Evolutionary conservation across 1,139 yeast genomes (phyloP).

Genomic region (Candida freyschussii): DNA sequence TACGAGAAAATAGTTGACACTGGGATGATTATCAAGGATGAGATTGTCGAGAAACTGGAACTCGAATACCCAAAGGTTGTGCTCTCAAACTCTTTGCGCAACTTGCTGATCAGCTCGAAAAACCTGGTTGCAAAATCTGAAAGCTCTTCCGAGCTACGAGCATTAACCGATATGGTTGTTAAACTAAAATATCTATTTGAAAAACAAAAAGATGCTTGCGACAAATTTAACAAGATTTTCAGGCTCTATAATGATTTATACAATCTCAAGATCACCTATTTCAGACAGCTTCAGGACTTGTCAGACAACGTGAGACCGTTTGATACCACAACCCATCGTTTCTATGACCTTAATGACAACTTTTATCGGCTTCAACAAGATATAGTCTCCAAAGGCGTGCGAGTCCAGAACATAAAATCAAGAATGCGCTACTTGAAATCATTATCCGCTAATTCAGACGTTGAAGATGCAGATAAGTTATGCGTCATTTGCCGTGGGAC

Average conservation of each 20-base stretch:
- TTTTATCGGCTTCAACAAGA: slow-evolving; percentile 9
- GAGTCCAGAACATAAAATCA: slow-evolving; percentile 41
- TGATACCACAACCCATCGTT: slow-evolving; percentile 19
- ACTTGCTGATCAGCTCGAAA: slow-evolving; percentile 15
- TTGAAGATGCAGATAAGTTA: slow-evolving; percentile 28
- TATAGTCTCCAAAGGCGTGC: slow-evolving; percentile 17
- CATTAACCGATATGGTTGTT: slow-evolving; percentile 21
- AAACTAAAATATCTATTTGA: slow-evolving; percentile 34
- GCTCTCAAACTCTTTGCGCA: slow-evolving; percentile 11
- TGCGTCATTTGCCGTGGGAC: slow-evolving; percentile 76
- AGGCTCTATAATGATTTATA: slow-evolving; percentile 58
- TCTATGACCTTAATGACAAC: slow-evolving; percentile 1
- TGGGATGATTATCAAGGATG: slow-evolving; percentile 9
- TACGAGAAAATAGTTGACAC: slow-evolving; percentile 12
- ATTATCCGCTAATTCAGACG: slow-evolving; percentile 28
- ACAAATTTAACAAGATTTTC: slow-evolving; percentile 43
- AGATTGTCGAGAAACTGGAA: slow-evolving; percentile 28
- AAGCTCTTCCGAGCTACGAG: slow-evolving; percentile 1
- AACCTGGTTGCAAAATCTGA: slow-evolving; percentile 3
- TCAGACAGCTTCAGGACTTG: slow-evolving; percentile 74
- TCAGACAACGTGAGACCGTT: slow-evolving; percentile 51
- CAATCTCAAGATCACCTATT: slow-evolving; percentile 76
- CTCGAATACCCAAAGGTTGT: slow-evolving; percentile 18
- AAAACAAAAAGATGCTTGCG: slow-evolving; percentile 38
- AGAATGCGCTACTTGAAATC: slow-evolving; percentile 60